A percentile compares a stretch with the other conserved stretches of the same genome.
Evolutionary conservation across 176 grass and related monocot species (phyloP).

Genomic region (Calamus simplicifolius): DNA sequence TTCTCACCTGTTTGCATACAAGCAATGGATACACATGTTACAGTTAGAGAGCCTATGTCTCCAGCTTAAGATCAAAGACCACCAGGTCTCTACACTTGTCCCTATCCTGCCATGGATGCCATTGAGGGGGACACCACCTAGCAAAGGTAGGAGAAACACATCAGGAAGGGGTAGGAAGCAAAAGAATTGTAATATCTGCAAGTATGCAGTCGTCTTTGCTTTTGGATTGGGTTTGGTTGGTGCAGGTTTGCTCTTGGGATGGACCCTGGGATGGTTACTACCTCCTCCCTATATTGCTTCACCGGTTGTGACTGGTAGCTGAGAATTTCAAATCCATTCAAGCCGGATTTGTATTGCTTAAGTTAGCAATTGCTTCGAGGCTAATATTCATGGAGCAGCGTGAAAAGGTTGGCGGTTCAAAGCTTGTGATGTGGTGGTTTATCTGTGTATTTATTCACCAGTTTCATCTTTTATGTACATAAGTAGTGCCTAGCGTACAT

Average conservation of each 20-base stretch:
- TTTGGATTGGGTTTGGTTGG: conserved; percentile 72
- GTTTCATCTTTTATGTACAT: too few relatives aligned
- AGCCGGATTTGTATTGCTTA: too few relatives aligned
- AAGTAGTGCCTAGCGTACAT: too few relatives aligned
- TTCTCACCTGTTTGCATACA: conserved; percentile 74
- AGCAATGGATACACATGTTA: conserved; percentile 85
- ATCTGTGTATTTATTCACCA: too few relatives aligned
- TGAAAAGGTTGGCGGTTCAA: too few relatives aligned
- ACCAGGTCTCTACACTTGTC: conserved; percentile 54
- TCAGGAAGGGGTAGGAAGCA: conserved; percentile 35
- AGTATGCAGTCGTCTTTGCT: conserved; percentile 39
- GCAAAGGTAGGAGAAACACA: conserved; percentile 17
- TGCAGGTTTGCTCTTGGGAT: conserved; percentile 79
- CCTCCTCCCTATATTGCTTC: conserved; percentile 23
- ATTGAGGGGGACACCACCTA: conserved; percentile 24
- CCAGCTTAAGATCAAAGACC: conserved; percentile 59
- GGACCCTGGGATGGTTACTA: conserved; percentile 76
- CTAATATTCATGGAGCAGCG: too few relatives aligned
- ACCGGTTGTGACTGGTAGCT: not conserved
- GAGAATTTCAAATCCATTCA: not conserved
- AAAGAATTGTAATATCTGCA: conserved; percentile 25
- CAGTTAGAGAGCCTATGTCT: conserved; percentile 86
- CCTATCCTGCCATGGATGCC: conserved; percentile 51
- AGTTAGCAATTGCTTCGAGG: too few relatives aligned
- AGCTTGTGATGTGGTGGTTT: too few relatives aligned